Evolutionary conservation across 306 rosid species (phyloP).

Genomic region (Prunus fruticosa): DNA sequence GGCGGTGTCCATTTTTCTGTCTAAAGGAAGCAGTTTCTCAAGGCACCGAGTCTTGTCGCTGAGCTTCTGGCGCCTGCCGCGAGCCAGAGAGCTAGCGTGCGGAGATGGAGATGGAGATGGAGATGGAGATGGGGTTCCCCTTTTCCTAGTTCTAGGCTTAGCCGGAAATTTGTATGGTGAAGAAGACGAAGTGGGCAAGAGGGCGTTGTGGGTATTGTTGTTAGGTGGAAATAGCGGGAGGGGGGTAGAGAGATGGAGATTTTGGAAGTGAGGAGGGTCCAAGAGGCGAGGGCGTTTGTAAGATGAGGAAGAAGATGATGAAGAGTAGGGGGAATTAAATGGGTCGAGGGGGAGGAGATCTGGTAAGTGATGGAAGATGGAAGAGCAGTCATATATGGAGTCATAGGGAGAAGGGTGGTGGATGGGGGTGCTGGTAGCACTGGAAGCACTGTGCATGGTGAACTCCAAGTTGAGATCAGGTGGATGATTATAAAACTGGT

Average conservation of each 20-base stretch:
- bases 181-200: not conserved
- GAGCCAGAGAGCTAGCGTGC: slow-evolving; percentile 32
- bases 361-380: slow-evolving; percentile 44
- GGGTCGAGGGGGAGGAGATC: slow-evolving; percentile 44
- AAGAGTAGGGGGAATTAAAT: not conserved
- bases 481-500: slow-evolving; percentile 9
- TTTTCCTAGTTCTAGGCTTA: not conserved
- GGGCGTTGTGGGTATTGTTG: not conserved
- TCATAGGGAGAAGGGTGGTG: not conserved
- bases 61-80: slow-evolving; percentile 65
- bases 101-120: not conserved
- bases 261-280: not conserved
- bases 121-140: not conserved
- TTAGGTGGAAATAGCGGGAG: not conserved
- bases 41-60: slow-evolving; percentile 82
- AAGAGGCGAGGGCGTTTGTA: slow-evolving; percentile 35
- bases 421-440: not conserved
- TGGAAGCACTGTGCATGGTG: not conserved
- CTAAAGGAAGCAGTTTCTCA: slow-evolving; percentile 80
- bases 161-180: not conserved
- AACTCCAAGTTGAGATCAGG: slow-evolving; percentile 24
- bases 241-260: not conserved
- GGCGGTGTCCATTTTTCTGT: slow-evolving; percentile 82
- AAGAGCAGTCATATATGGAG: not conserved
- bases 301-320: not conserved